Evolutionary conservation across 108 stramenopile species (phyloP), one percentile per base, ranked within the genome.

Genomic region (Nitzschia inconspicua): DNA sequence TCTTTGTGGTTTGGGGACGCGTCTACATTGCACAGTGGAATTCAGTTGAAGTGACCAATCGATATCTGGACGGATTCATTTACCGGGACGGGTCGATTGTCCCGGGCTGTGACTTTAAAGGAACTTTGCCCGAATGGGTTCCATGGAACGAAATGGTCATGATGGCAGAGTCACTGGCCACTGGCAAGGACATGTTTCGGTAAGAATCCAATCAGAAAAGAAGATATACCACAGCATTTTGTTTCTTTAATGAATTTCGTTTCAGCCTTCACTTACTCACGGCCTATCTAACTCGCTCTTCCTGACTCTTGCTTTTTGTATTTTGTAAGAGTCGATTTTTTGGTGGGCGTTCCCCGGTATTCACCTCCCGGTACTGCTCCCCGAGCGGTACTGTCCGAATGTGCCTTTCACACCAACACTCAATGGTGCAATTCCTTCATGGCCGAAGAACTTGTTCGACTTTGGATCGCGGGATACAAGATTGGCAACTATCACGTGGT

Each of bases 121-220:
- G 26, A 26, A 25, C 44, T 31, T n/a, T 53, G 8, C 52, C 51
- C 22, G 63, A 65, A 26, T 65, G 63, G 63, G 34, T 65, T 18
- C 44, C 44, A 7, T 65, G 63, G 63, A 26, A 23, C 9, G 13
- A 28, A 9, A 13, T 65, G 19, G 63, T 65, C 11, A 53, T 22
- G 0, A 55, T 65, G 3, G 63, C 63, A 0, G 63, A 65, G 39
- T 41, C 13, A 5, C 22, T 65, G 8, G 50, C 40, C 0, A 20
- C 26, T 4, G 39, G 55, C 63, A 65, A 65, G 54, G 63, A 65
- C 26, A 44, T 47, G 53, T 54, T 54, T 35, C 53, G 53, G n/a
- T n/a, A n/a, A n/a, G n/a, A n/a, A n/a, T n/a, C n/a, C n/a, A n/a
- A n/a, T n/a, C n/a, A n/a, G n/a, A n/a, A n/a, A n/a, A n/a, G n/a